Evolutionary conservation across 371 early-diverging fungal species (phyloP), one percentile per base, ranked within the genome.

Genomic region (Zychaea mexicana): DNA sequence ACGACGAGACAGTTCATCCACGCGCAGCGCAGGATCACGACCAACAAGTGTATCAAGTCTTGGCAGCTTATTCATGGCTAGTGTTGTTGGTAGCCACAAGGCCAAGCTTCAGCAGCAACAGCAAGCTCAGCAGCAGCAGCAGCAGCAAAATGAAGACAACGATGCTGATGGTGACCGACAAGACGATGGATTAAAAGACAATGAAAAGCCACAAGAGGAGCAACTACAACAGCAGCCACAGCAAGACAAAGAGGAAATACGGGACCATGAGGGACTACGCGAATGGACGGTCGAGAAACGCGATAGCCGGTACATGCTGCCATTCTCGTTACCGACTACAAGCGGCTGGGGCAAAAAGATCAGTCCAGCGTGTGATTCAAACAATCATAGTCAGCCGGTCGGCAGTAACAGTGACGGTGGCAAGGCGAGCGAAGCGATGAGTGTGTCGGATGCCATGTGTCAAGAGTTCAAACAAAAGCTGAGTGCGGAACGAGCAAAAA

Each of bases 221-320:
- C 61, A n/a, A n/a, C n/a, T n/a, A 8, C 42, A 3, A 58, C 52
- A 32, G 15, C n/a, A 52, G 47, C 28, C 12, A 55, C 56, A n/a
- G 27, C 27, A 28, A 47, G 27, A 33, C 56, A 64, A 42, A 42
- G 39, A 39, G n/a, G 42, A 42, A 5, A 4, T 15, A 12, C 13
- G n/a, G n/a, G 42, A 42, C n/a, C 49, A 10, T 24, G 49, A 74
- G 13, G 65, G 70, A n/a, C 54, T 60, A 33, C 68, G 56, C 9
- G 68, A 61, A 21, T 77, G 72, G 58, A 55, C 71, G 13, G 60
- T 62, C 42, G 84, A 83, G 27, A 73, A 74, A 30, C 77, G 77
- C 13, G 85, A 85, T 63, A 74, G 83, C 7, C 71, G 69, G n/a
- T 74, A 77, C 26, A 70, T 84, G 66, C 52, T 88, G 22, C 83